Base-by-base conservation (phyloP, 2,329 filamentous ascomycete genomes). In the Xylaria sp. region DNA sequence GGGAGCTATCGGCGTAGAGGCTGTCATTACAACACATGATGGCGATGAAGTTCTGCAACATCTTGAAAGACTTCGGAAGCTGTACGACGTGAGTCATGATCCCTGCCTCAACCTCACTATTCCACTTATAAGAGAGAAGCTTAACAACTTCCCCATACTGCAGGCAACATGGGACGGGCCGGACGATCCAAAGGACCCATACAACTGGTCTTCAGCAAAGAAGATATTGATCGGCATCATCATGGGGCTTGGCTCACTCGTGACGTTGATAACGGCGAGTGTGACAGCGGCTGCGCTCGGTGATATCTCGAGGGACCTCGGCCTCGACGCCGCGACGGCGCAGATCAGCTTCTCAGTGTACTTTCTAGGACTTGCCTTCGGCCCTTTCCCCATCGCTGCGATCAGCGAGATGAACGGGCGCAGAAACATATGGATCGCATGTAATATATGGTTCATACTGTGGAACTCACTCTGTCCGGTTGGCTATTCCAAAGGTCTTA, bases 221-320 rank as follows among this genome's bases (percentile, higher is more conserved):
- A 74, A 75, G 48, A 40, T 73, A 18, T 53, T 65, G 2, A 76
- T 77, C 44, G 76, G 72, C 5, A 42, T 81, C 23, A 67, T 81
- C 29, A 74, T 76, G 48, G 81, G 80, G 0, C 69, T 76, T 2
- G 75, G 78, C 9, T 75, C 79, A 23, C 76, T 82, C 4, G 76
- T 81, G 6, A 81, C 79, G 0, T 69, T 78, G 21, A 79, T 81
- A 76, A 78, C 79, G 0, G 78, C 79, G 1, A 78, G 76, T 58
- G 81, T 81, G 71, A 77, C 80, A n/a, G 79, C 79, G 0, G 74
- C 80, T 0, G 79, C 79, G 0, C 72, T 82, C 0, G 72, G 75
- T 16, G 70, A 78, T 9, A 80, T 82, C 61, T 60, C 75, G 1
- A 53, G 57, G 2, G 80, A 82, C 44, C 65, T 82, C 0, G 60